phyloP scores from a whole-genome alignment of 352 stramenopile genomes.

The Phytophthora foliorum region DNA sequence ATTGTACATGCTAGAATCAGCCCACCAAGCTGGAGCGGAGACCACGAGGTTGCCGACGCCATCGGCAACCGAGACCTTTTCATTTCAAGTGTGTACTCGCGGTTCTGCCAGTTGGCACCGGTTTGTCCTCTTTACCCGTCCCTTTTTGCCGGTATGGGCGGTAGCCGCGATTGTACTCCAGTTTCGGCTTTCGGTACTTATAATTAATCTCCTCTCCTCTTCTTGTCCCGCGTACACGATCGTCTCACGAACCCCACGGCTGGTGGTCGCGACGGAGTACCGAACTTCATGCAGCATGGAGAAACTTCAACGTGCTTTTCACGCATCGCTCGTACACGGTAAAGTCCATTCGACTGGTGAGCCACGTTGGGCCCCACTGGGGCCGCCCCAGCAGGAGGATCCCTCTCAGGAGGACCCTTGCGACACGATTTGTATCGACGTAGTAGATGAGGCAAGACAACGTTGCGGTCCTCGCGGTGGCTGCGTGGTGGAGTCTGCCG shows the following conservation, averaged over 20 bases:
- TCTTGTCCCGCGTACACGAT: conserved; percentile 26
- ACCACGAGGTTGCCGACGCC: too few relatives aligned
- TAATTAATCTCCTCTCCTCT: not conserved
- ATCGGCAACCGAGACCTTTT: too few relatives aligned
- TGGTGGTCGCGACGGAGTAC: conserved; percentile 11
- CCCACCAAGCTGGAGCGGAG: too few relatives aligned
- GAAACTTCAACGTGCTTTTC: conserved; percentile 42
- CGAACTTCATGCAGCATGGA: conserved; percentile 43
- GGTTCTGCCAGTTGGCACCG: too few relatives aligned
- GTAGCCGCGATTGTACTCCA: too few relatives aligned
- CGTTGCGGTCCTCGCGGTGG: conserved; percentile 1
- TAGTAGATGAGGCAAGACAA: not conserved
- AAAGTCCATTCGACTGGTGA: conserved; percentile 24
- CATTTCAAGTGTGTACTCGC: too few relatives aligned
- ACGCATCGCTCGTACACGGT: conserved; percentile 25
- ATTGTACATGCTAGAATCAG: too few relatives aligned
- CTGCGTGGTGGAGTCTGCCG: conserved; percentile 27
- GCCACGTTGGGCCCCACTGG: not conserved
- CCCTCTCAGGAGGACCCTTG: too few relatives aligned
- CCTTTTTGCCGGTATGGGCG: too few relatives aligned
- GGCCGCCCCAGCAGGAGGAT: too few relatives aligned
- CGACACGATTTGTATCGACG: conserved; percentile 2
- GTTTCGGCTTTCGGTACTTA: too few relatives aligned
- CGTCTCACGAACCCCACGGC: conserved; percentile 10
- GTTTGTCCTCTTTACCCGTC: too few relatives aligned